Evolutionary conservation across 2,329 filamentous ascomycete species (phyloP), one percentile per base, ranked within the genome.

Genomic region (Teratosphaeria viscida): DNA sequence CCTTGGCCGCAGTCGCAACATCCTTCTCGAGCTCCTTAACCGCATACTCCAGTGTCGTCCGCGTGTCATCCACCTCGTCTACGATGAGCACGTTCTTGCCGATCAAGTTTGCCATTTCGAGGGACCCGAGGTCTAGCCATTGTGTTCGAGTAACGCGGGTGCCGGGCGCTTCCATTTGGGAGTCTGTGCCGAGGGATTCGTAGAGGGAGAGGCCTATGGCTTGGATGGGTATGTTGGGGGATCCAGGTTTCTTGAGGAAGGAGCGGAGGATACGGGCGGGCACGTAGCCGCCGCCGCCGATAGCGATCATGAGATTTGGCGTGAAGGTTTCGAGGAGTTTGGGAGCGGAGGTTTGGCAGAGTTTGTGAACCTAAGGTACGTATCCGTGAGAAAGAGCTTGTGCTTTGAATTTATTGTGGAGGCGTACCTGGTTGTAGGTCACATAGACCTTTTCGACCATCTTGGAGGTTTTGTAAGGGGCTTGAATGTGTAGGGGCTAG

Each of bases 181-280:
- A 63, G 61, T 73, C 57, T 32, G 81, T 80, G 61, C 79, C 79
- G 56, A 97, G 87, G 64, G 85, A 82, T 79, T 99, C 94, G 81
- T 99, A 99, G 59, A 99, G 86, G 26, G 92, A 97, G 65, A 99
- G 87, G 55, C 94, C 94, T 75, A 99, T 99, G 65, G 94, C 94
- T 82, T 99, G 94, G 77, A 99, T 99, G 67, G 94, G 92, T 71
- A 99, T 99, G 80, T 99, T 99, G 76, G 91, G 86, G 63, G 81
- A 83, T 68, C 88, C 90, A 61, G 89, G 82, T 73, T 85, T 84
- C 82, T 95, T 96, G 75, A 99, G 88, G 82, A 99, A 99, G 23
- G 94, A 97, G 80, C 94, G 90, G 65, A 99, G 84, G 75, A 99
- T 99, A 69, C 94, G 89, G 54, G 94, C 94, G 62, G 94, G 94